Percentiles rank a stretch among this genome's conserved stretches.
Conservation (phyloP, 352 stramenopile species). For the Vaucheria bursata region DNA sequence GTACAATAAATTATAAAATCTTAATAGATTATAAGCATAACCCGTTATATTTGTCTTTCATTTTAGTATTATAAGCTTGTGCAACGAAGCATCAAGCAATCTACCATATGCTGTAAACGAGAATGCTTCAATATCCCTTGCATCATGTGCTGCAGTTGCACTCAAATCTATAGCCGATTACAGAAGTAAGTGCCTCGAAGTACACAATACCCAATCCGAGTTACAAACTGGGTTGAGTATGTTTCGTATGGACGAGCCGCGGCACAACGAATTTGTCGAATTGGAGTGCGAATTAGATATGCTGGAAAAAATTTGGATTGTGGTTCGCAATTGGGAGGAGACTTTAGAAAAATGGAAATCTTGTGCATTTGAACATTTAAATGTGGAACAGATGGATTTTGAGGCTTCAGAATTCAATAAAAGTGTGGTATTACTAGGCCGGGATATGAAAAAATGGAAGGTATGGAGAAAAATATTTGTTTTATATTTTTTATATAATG, state of each 20-base stretch:
- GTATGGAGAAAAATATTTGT: too few species aligned
- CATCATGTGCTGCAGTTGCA: neutral
- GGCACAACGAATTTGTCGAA: slow-evolving; percentile 55
- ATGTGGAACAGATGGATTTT: slow-evolving; percentile 79
- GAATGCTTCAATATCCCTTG: neutral
- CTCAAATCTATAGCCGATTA: neutral
- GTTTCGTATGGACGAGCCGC: slow-evolving; percentile 54
- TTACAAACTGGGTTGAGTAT: slow-evolving; percentile 81
- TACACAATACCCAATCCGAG: slow-evolving; percentile 25
- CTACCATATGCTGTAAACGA: slow-evolving; percentile 13
- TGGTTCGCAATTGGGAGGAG: slow-evolving; percentile 73
- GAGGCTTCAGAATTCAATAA: slow-evolving; percentile 68
- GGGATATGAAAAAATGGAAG: slow-evolving; percentile 81
- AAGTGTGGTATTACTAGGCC: slow-evolving; percentile 68
- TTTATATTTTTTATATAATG: too few species aligned
- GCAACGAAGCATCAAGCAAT: slow-evolving; percentile 20
- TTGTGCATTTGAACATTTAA: slow-evolving; percentile 76
- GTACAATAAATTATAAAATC: too few species aligned
- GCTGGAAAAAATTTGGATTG: slow-evolving; percentile 66
- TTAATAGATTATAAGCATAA: too few species aligned
- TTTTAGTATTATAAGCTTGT: slow-evolving; percentile 35
- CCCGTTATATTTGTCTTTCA: too few species aligned
- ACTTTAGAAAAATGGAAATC: slow-evolving; percentile 81
- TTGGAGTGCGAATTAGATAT: slow-evolving; percentile 76
- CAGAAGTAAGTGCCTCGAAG: neutral